A percentile compares a stretch with the other conserved stretches of the same genome.
Conservation (phyloP, 1,139 yeast species). For the Trichomonascaceae sp. region DNA sequence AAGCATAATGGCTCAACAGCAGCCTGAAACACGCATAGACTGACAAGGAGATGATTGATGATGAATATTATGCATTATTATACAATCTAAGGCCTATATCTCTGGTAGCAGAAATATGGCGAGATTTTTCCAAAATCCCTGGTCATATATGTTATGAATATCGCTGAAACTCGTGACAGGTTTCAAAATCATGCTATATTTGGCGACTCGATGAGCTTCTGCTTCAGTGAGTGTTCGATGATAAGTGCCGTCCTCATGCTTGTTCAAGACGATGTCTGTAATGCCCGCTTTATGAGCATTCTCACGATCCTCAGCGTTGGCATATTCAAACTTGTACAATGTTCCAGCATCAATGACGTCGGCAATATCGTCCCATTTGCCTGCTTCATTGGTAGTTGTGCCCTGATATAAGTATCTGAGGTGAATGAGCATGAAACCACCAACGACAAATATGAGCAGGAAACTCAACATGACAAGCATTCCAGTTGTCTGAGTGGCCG, state of each 20-base stretch:
- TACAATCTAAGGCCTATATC: neutral
- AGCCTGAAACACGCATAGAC: neutral
- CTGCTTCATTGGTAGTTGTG: slow-evolving; percentile 83
- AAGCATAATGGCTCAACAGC: neutral
- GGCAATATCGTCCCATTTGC: slow-evolving; percentile 75
- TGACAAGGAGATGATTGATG: neutral
- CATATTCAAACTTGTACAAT: slow-evolving; percentile 33
- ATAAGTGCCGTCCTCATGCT: slow-evolving; percentile 22
- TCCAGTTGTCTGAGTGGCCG: slow-evolving; percentile 37
- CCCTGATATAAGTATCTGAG: slow-evolving; percentile 63
- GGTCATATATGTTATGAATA: slow-evolving; percentile 60
- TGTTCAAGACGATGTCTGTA: slow-evolving; percentile 28
- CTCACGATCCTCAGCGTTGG: slow-evolving; percentile 11
- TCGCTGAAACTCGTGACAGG: slow-evolving; percentile 41
- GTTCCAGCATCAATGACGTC: slow-evolving; percentile 48
- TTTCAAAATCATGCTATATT: slow-evolving; percentile 21
- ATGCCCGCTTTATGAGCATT: slow-evolving; percentile 16
- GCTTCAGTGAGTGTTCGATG: slow-evolving; percentile 25
- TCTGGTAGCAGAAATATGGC: slow-evolving; percentile 33
- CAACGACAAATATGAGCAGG: slow-evolving; percentile 47
- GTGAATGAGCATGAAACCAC: slow-evolving; percentile 57
- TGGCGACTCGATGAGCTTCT: slow-evolving; percentile 23
- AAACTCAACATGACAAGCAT: slow-evolving; percentile 48
- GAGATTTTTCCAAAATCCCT: slow-evolving; percentile 51
- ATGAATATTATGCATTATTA: neutral